Conservation (phyloP, 2,329 filamentous ascomycete species). For the Passalora sequoiae region DNA sequence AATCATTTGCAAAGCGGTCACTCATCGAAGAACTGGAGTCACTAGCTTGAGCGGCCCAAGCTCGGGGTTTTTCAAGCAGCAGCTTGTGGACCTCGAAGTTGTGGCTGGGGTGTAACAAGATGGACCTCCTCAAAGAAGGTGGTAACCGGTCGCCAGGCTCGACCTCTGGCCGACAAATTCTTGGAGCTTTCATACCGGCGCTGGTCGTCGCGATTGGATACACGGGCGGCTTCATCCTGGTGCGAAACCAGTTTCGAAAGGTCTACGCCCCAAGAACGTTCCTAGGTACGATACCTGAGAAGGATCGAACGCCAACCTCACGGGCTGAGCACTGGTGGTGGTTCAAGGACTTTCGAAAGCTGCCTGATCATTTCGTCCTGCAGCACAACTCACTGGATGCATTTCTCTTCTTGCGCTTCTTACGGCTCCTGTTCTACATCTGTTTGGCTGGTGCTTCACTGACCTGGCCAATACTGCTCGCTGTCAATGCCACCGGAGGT, state of each 20-base stretch:
- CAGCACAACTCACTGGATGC: constrained; percentile 47
- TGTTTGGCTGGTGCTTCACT: constrained; percentile 41
- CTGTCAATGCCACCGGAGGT: constrained; percentile 42
- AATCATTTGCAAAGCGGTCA: no score
- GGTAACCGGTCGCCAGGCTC: constrained; percentile 26
- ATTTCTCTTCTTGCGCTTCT: constrained; percentile 45
- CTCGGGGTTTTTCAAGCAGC: no score
- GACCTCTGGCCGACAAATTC: constrained; percentile 29
- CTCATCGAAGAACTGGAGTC: no score
- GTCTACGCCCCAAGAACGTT: constrained; percentile 33
- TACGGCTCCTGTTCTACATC: constrained; percentile 41
- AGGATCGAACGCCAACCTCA: constrained; percentile 30
- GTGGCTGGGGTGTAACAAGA: constrained; percentile 3
- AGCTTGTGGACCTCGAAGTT: neutral
- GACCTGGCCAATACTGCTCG: constrained; percentile 46
- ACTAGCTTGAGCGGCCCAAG: no score
- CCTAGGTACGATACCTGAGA: constrained; percentile 30
- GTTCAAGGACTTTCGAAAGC: constrained; percentile 44
- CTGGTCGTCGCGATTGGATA: constrained; percentile 29
- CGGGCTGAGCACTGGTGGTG: constrained; percentile 35
- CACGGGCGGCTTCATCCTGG: constrained; percentile 26
- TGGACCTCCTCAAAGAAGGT: constrained; percentile 20
- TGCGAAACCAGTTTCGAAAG: constrained; percentile 30
- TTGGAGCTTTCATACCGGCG: constrained; percentile 32
- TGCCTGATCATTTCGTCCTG: constrained; percentile 43